These are phyloP conservation scores for Pythium oligandrum DNA, from an alignment of 352 stramenopile species.

Conservation along the genomic window DNA sequence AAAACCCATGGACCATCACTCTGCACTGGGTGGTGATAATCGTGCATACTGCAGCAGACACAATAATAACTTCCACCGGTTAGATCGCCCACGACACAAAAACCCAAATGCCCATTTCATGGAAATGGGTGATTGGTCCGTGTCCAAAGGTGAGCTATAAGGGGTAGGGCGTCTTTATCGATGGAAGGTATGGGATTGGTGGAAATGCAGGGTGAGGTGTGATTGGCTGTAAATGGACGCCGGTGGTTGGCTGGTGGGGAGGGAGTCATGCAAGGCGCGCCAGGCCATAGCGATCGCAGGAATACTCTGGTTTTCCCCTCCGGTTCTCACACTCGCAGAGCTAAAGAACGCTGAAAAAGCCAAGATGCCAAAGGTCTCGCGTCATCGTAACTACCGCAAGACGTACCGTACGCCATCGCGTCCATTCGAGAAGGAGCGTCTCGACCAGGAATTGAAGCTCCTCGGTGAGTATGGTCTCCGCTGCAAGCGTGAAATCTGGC, in stretches of 20 bases:
- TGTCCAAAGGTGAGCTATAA: conserved; percentile 1
- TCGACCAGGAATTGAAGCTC: conserved; percentile 99
- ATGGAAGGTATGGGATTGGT: no score
- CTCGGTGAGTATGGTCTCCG: conserved; percentile 98
- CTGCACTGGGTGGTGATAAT: background rate
- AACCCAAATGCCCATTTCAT: no score
- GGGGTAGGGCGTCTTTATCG: conserved; percentile 2
- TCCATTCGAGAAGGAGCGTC: conserved; percentile 99
- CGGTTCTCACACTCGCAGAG: conserved; percentile 50
- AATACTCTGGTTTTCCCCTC: conserved; percentile 4
- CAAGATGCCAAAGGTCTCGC: conserved; percentile 86
- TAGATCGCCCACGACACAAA: no score
- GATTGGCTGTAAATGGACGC: conserved; percentile 8
- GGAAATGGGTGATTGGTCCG: no score
- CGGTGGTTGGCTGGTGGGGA: conserved; percentile 21
- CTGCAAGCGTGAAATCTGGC: conserved; percentile 99
- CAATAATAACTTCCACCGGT: conserved; percentile 1
- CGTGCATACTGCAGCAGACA: conserved; percentile 3
- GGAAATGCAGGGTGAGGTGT: background rate
- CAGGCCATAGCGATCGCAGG: no score
- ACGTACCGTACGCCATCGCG: conserved; percentile 98
- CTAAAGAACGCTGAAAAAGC: conserved; percentile 47
- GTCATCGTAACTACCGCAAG: conserved; percentile 93
- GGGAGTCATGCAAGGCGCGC: no score
- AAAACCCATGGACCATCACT: conserved; percentile 10